Evolutionary conservation across 2,329 filamentous ascomycete species (phyloP).

Genomic region (Colletotrichum gloeosporioides): DNA sequence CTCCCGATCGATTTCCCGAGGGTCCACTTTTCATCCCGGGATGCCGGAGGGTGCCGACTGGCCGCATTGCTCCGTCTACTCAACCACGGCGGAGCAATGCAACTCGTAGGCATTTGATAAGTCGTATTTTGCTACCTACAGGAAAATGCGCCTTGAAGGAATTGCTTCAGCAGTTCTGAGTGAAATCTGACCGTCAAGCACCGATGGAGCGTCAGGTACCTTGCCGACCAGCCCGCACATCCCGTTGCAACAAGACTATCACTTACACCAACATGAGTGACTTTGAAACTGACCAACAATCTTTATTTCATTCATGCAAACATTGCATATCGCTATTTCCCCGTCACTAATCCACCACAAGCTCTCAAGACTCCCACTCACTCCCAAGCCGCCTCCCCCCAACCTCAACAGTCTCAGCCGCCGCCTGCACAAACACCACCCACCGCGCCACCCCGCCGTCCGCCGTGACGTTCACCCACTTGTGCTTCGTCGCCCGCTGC

Average conservation of each 20-base stretch:
- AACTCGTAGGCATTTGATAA: neutral
- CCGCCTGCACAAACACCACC: neutral
- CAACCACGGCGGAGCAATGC: neutral
- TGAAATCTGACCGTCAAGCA: neutral
- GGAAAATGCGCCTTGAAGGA: too few relatives aligned
- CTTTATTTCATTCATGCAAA: too few relatives aligned
- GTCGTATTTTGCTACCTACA: too few relatives aligned
- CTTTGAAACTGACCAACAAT: neutral
- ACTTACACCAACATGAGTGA: too few relatives aligned
- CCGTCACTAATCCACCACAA: neutral
- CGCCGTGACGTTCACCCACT: constrained; percentile 49
- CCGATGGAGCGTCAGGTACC: neutral
- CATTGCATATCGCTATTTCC: too few relatives aligned
- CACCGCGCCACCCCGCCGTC: neutral
- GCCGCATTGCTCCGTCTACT: neutral
- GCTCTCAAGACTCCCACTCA: neutral
- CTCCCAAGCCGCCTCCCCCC: neutral
- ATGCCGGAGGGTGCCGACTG: neutral
- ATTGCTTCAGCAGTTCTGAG: neutral
- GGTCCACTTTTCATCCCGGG: neutral
- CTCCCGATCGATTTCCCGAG: neutral
- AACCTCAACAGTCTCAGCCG: neutral
- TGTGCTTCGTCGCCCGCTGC: constrained; percentile 61
- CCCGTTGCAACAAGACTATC: neutral
- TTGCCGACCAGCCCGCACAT: neutral